Conservation (phyloP, 768 basidiomycete genomes). For the Paxillus ammoniavirescens region DNA sequence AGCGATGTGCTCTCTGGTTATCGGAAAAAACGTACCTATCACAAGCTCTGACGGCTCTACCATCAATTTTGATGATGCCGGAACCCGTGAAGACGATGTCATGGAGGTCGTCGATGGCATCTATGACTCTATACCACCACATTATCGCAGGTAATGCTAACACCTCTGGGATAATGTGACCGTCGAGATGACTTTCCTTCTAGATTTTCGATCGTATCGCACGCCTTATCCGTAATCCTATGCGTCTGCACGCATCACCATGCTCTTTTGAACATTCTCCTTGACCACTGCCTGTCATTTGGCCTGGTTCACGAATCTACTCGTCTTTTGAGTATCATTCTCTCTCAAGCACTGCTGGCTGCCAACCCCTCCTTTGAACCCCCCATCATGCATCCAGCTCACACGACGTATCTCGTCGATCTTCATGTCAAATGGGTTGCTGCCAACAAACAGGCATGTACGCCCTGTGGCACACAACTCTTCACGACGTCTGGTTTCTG, state of each 20-base stretch:
- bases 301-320: slow-evolving; percentile 43
- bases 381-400: slow-evolving; percentile 42
- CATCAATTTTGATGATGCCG: slow-evolving; percentile 21
- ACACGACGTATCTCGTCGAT: slow-evolving; percentile 46
- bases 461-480: not conserved
- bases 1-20: slow-evolving; percentile 43
- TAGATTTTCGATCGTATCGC: slow-evolving; percentile 50
- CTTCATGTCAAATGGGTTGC: slow-evolving; percentile 41
- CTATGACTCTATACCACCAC: slow-evolving; percentile 52
- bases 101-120: slow-evolving; percentile 35
- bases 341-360: slow-evolving; percentile 38
- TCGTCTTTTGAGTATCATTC: slow-evolving; percentile 39
- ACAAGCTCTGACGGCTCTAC: slow-evolving; percentile 10
- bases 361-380: slow-evolving; percentile 20
- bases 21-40: slow-evolving; percentile 46
- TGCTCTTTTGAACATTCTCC: slow-evolving; percentile 46
- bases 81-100: slow-evolving; percentile 22
- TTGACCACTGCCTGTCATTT: slow-evolving; percentile 50
- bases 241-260: slow-evolving; percentile 44
- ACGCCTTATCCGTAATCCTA: slow-evolving; percentile 51
- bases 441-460: slow-evolving; percentile 4
- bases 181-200: slow-evolving; percentile 2
- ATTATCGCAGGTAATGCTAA: slow-evolving; percentile 45
- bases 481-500: slow-evolving; percentile 31
- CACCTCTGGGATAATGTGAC: slow-evolving; percentile 6